These are phyloP conservation scores for Coemansia sp. DNA, from an alignment of 192 early-diverging fungal genomes.

Conservation along the genomic window DNA sequence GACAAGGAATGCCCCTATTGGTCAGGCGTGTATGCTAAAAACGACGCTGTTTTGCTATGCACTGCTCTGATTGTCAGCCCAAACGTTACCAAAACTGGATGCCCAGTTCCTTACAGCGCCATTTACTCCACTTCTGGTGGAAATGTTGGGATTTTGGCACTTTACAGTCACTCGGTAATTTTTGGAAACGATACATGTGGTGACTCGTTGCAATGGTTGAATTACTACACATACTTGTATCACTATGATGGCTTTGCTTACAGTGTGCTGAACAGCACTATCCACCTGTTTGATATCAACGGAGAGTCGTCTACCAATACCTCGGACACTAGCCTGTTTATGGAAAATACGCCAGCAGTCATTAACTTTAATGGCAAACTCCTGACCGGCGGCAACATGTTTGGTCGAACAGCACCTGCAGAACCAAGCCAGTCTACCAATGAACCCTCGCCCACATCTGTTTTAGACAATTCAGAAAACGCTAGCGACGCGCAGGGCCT, in stretches of 20 bases:
- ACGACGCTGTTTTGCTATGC: conserved; percentile 1
- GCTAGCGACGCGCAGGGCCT: neutral
- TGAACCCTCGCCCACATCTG: neutral
- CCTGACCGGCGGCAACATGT: neutral
- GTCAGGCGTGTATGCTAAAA: conserved; percentile 2
- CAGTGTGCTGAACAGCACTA: neutral
- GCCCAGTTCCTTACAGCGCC: conserved; percentile 4
- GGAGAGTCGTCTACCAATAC: neutral
- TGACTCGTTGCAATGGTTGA: neutral
- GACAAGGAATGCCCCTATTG: neutral
- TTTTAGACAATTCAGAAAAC: neutral
- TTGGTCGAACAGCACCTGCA: neutral
- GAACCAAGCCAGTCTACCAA: neutral
- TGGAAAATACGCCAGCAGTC: neutral
- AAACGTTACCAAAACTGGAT: neutral
- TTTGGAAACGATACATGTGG: conserved; percentile 6
- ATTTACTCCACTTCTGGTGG: neutral
- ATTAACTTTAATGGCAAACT: neutral
- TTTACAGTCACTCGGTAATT: conserved; percentile 8
- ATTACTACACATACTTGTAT: conserved; percentile 5
- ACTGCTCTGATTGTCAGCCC: neutral
- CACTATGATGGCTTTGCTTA: neutral
- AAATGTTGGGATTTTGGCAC: neutral
- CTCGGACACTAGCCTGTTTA: neutral
- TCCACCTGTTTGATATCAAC: neutral